Evolutionary conservation across 2,329 filamentous ascomycete genomes (phyloP), one percentile per base, ranked within the genome.

Genomic region (Epicoccum nigrum): DNA sequence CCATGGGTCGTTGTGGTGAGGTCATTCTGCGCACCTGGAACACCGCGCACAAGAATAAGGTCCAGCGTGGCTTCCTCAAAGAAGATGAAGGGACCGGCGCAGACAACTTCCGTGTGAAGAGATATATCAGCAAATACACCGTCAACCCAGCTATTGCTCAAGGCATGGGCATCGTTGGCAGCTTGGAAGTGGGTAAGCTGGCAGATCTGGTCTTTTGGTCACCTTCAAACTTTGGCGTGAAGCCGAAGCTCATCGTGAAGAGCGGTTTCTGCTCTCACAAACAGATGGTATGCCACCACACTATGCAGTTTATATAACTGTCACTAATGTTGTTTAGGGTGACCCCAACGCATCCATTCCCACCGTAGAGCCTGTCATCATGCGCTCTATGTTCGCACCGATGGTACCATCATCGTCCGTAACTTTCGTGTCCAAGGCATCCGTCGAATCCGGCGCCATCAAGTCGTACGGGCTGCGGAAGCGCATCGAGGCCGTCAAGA

Each of bases 1-100:
- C 93, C 64, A 97, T 97, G 93, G 93, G 93, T 49, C 88, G 93
- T 42, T 96, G 91, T 70, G 93, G 93, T 58, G 93, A 97, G 77
- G 93, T 97, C 45, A 85, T 97, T 54, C 80, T 95, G 19, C 85
- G 93, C 11, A 97, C 93, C 0, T 97, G 93, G 93, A 92, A 97
- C 75, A 97, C 93, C 2, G 93, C 93, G 0, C 91, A 97, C 76
- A 97, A 97, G 83, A 97, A 97, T 73, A 96, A 96, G 75, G 70
- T 86, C 15, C 92, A 97, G 76, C 83, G 92, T 7, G 93, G 93
- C 0, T 68, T 74, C 1, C 76, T 97, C 21, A 78, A 83, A 6
- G 89, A 96, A 77, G 93, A 97, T 65, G 81, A 87, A 57, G 90
- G 83, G 17, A 87, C 89, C 0, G 87, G 80, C 9, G 90, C 89